phyloP scores from a whole-genome alignment of 2,329 filamentous ascomycete genomes.

The Pseudogymnoascus sp. region DNA sequence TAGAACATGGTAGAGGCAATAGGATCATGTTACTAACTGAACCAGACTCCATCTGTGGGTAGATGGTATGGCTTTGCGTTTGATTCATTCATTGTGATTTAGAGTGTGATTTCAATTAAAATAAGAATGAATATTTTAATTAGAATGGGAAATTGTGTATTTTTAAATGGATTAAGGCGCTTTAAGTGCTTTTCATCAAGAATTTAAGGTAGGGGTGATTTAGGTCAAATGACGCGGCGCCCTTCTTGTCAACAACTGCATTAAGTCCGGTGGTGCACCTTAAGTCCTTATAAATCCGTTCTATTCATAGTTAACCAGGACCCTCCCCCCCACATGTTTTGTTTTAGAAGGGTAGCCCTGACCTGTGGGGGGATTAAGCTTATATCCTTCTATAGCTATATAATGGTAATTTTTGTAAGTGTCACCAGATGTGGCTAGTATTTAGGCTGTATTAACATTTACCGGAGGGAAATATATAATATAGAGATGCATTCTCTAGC shows the following conservation, averaged over 20 bases:
- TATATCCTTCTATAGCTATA: too few relatives aligned
- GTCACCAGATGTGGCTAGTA: too few relatives aligned
- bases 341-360: background rate
- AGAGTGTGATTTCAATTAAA: background rate
- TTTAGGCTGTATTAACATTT: too few relatives aligned
- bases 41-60: conserved; percentile 33
- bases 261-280: conserved; percentile 1
- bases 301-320: background rate
- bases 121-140: background rate
- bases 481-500: too few relatives aligned
- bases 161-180: background rate
- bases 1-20: background rate
- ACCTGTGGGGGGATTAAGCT: background rate
- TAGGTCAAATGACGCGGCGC: background rate
- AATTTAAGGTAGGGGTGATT: background rate
- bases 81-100: conserved; percentile 25
- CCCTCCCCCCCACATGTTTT: background rate
- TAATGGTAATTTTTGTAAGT: too few relatives aligned
- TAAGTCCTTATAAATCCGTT: background rate
- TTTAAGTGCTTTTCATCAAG: background rate
- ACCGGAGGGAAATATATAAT: too few relatives aligned
- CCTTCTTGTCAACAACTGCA: background rate
- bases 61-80: conserved; percentile 30
- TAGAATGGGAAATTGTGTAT: background rate
- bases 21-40: conserved; percentile 27